Evolutionary conservation across 2,329 filamentous ascomycete genomes (phyloP).

Genomic region (Epichloe festucae): DNA sequence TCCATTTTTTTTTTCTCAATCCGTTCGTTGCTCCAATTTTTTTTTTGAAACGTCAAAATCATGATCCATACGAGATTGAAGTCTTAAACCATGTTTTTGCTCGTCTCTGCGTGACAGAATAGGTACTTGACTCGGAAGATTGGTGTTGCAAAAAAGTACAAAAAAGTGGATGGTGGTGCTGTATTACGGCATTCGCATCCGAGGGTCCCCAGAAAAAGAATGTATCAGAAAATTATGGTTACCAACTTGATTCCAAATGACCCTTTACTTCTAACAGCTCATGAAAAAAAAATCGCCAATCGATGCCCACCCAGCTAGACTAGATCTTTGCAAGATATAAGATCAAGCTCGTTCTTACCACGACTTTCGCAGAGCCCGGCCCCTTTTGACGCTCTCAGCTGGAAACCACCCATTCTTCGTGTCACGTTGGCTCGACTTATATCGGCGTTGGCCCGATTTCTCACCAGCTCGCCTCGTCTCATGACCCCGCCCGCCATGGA

Average conservation of each 20-base stretch:
- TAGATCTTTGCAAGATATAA: not conserved
- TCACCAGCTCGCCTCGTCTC: not conserved
- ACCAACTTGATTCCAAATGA: not conserved
- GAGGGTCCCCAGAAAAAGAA: not conserved
- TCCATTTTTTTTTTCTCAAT: constrained; percentile 2
- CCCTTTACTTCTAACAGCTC: not conserved
- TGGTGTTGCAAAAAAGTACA: not conserved
- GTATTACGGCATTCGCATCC: not conserved
- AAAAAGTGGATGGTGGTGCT: not conserved
- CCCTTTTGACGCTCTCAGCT: no score
- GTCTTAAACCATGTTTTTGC: no score
- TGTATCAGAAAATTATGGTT: not conserved
- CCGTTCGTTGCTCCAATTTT: no score
- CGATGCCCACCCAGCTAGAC: not conserved
- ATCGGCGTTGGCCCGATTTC: constrained; percentile 10
- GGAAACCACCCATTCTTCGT: not conserved
- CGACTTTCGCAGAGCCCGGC: no score
- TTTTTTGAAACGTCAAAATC: not conserved
- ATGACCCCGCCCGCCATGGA: constrained; percentile 19
- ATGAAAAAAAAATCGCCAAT: not conserved
- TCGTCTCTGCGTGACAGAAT: no score
- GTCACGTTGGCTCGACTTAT: constrained; percentile 13
- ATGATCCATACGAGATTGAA: not conserved
- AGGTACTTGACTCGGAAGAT: not conserved
- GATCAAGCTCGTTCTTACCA: no score